phyloP scores from a whole-genome alignment of 2,329 filamentous ascomycete genomes.

The Pseudogymnoascus sp. region DNA sequence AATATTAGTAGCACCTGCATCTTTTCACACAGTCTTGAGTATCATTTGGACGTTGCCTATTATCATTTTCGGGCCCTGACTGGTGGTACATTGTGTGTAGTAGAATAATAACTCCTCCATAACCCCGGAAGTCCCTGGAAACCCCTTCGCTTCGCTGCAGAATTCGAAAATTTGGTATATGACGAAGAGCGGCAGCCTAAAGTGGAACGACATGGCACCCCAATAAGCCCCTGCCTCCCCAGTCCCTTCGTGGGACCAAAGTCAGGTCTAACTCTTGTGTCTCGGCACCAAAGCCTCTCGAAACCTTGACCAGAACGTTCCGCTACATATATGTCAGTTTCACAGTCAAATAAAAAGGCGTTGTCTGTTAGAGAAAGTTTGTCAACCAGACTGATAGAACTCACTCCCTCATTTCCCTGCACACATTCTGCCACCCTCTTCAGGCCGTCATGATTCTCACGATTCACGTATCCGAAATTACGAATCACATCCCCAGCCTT shows the following conservation, averaged over 20 bases:
- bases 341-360: background rate
- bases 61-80: background rate
- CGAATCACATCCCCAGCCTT: constrained; percentile 73
- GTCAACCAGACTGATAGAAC: constrained; percentile 30
- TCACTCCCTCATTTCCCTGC: constrained; percentile 79
- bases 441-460: constrained; percentile 77
- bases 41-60: background rate
- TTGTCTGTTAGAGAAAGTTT: background rate
- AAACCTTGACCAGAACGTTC: constrained; percentile 61
- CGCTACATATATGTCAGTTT: constrained; percentile 40
- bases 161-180: background rate
- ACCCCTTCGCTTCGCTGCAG: background rate
- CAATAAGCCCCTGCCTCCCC: constrained; percentile 83
- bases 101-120: background rate
- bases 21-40: background rate
- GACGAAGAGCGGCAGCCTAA: constrained; percentile 35
- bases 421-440: constrained; percentile 84
- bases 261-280: constrained; percentile 58
- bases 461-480: constrained; percentile 77
- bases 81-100: background rate
- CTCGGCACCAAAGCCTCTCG: constrained; percentile 30
- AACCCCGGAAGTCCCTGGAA: background rate
- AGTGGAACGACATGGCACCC: constrained; percentile 85
- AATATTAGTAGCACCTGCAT: background rate
- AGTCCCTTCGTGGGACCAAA: constrained; percentile 69